phyloP scores from a whole-genome alignment of 1,139 yeast genomes.

The Saccharomyces hybrid region DNA sequence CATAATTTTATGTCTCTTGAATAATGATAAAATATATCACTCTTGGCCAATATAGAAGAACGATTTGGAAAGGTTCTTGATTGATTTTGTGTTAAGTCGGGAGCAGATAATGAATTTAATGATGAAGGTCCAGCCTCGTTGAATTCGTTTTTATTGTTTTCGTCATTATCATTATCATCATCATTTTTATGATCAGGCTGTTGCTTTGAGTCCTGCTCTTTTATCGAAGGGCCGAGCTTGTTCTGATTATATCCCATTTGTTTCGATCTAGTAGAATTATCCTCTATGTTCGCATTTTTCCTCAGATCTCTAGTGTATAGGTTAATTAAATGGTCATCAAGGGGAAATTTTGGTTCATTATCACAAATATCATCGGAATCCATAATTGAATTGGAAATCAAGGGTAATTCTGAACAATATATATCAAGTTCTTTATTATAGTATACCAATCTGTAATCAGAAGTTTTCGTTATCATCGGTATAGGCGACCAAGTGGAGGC shows the following conservation, averaged over 20 bases:
- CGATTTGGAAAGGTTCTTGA: slow-evolving; percentile 1
- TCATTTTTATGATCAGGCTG: too few relatives aligned
- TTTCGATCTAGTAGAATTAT: not conserved
- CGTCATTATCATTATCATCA: slow-evolving; percentile 3
- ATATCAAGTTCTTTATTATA: slow-evolving; percentile 53
- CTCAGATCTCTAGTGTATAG: slow-evolving; percentile 17
- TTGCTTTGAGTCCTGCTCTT: too few relatives aligned
- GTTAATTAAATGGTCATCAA: slow-evolving; percentile 24
- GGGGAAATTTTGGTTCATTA: slow-evolving; percentile 27
- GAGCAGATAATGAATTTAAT: not conserved
- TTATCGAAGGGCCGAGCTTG: too few relatives aligned
- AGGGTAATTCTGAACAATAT: slow-evolving; percentile 50
- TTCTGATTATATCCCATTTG: too few relatives aligned
- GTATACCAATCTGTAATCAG: slow-evolving; percentile 46
- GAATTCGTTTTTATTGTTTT: not conserved
- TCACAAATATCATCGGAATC: slow-evolving; percentile 14
- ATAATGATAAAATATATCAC: slow-evolving; percentile 46
- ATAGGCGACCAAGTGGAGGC: slow-evolving; percentile 48
- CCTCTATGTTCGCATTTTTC: not conserved
- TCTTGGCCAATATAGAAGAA: slow-evolving; percentile 22
- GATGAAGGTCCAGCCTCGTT: not conserved
- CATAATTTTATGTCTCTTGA: slow-evolving; percentile 52
- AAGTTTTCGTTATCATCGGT: slow-evolving; percentile 32
- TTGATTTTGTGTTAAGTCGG: not conserved
- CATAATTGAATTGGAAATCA: slow-evolving; percentile 34